Evolutionary conservation across 306 rosid genomes (phyloP), one percentile per base, ranked within the genome.

Genomic region (Hippophae rhamnoides): DNA sequence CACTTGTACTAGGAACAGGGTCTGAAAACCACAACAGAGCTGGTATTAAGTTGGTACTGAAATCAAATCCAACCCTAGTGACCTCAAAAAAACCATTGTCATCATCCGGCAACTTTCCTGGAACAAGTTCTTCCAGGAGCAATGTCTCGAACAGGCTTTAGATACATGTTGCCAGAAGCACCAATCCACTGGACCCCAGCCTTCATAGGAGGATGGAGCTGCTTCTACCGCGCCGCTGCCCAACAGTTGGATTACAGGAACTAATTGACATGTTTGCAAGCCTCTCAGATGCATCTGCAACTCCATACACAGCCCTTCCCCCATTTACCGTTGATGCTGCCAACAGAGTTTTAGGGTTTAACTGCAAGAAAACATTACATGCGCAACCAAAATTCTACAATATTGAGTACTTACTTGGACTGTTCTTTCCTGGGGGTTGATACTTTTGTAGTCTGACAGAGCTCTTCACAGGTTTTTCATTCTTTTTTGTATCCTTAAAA

Each of bases 111-210:
- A 47, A 88, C 85, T 66, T 82, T 93, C 73, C 94, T 70, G 10
- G 86, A 7, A 62, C 69, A 86, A 25, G 87, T 72, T 71, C 85
- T 76, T 58, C 82, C 82, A 57, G 83, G 67, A 0, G 81, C 78
- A 67, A 85, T 69, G 70, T 70, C 92, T 41, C 71, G 87, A 50
- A 72, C 72, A 0, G 87, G 79, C 70, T 85, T 73, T 10, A 81
- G 74, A 66, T 78, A 79, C 75, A 79, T 62, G 75, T 83, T 74
- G 12, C 88, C 72, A 27, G 99, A 69, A 68, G 72, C 87, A n/a
- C 90, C 78, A 48, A 65, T 67, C 99, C 97, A 88, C 38, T 77
- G 80, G 26, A 72, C 95, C 59, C 95, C 99, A 13, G 99, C 83
- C 72, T 82, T 90, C 95, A 87, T 81, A 7, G 86, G 73, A 47